A percentile compares a stretch with the other conserved stretches of the same genome.
These are phyloP conservation scores for Bryum argenteum DNA, from an alignment of 225 moss, liverwort and hornwort species.

Conservation along the genomic window DNA sequence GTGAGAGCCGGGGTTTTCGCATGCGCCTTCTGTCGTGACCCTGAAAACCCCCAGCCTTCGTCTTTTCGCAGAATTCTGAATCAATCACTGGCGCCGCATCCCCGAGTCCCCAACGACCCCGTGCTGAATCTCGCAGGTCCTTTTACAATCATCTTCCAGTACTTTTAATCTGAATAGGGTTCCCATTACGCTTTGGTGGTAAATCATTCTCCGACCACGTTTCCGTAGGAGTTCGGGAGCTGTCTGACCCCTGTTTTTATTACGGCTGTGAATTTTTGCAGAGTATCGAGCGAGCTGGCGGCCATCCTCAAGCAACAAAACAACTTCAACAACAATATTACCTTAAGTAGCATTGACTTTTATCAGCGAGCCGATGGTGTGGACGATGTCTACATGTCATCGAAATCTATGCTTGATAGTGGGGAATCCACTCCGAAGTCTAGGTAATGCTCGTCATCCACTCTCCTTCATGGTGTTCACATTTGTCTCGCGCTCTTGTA, in stretches of 20 bases:
- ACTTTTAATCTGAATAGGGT: constrained; percentile 20
- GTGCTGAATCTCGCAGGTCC: constrained; percentile 51
- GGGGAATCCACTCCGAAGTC: constrained; percentile 40
- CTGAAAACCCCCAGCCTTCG: constrained; percentile 27
- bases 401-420: constrained; percentile 40
- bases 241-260: constrained; percentile 21
- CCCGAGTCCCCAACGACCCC: constrained; percentile 33
- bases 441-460: constrained; percentile 40
- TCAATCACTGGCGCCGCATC: constrained; percentile 31
- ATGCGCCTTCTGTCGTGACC: background rate
- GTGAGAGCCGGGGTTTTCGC: constrained; percentile 8
- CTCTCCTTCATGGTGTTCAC: constrained; percentile 5
- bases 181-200: background rate
- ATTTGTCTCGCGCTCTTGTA: background rate
- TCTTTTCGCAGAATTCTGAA: constrained; percentile 47
- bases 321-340: constrained; percentile 51
- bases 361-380: constrained; percentile 50
- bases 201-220: constrained; percentile 13
- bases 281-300: constrained; percentile 61
- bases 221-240: background rate
- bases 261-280: constrained; percentile 24
- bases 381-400: constrained; percentile 43
- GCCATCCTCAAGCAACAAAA: constrained; percentile 60
- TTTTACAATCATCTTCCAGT: constrained; percentile 23
- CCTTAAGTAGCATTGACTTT: constrained; percentile 48